Percentiles rank a stretch among this genome's conserved stretches.
Conservation (phyloP, 768 basidiomycete species). For the Agrocybe pediades region DNA sequence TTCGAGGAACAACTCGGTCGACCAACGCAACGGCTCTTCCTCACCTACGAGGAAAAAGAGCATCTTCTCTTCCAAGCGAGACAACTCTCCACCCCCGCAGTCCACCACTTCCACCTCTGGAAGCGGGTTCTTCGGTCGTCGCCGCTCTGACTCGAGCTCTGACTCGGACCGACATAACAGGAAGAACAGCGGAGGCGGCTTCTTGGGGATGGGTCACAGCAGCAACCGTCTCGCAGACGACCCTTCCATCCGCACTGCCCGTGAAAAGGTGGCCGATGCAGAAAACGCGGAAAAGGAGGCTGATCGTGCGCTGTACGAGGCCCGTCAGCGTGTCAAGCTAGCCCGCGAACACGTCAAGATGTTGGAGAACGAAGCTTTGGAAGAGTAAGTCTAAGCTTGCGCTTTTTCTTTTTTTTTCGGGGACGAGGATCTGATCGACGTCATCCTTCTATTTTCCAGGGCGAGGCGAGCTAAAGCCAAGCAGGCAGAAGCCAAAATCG, state of each 20-base stretch:
- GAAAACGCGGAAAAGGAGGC: conserved; percentile 53
- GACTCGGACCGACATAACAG: conserved; percentile 7
- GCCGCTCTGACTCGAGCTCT: conserved; percentile 18
- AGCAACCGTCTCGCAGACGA: conserved; percentile 32
- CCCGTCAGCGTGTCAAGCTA: conserved; percentile 45
- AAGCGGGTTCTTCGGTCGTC: conserved; percentile 22
- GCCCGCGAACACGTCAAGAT: conserved; percentile 49
- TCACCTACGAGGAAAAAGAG: conserved; percentile 26
- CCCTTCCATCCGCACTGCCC: conserved; percentile 47
- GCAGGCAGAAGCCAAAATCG: conserved; percentile 50
- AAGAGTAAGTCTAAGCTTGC: conserved; percentile 46
- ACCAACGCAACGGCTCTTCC: conserved; percentile 9
- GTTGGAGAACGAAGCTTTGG: conserved; percentile 51
- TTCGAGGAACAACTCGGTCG: conserved; percentile 8
- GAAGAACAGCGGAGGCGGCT: conserved; percentile 20
- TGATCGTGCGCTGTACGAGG: conserved; percentile 48
- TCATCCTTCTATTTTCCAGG: conserved; percentile 31
- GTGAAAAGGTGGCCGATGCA: conserved; percentile 51
- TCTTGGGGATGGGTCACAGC: conserved; percentile 26
- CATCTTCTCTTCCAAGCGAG: conserved; percentile 25
- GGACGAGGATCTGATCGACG: neutral
- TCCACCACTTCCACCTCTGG: conserved; percentile 14
- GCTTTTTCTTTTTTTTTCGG: neutral
- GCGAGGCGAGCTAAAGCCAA: conserved; percentile 52
- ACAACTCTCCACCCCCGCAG: conserved; percentile 22